A percentile compares a stretch with the other conserved stretches of the same genome.
These are phyloP conservation scores for Toxoplasma gondii DNA, from an alignment of 169 alveolate species.

Conservation along the genomic window DNA sequence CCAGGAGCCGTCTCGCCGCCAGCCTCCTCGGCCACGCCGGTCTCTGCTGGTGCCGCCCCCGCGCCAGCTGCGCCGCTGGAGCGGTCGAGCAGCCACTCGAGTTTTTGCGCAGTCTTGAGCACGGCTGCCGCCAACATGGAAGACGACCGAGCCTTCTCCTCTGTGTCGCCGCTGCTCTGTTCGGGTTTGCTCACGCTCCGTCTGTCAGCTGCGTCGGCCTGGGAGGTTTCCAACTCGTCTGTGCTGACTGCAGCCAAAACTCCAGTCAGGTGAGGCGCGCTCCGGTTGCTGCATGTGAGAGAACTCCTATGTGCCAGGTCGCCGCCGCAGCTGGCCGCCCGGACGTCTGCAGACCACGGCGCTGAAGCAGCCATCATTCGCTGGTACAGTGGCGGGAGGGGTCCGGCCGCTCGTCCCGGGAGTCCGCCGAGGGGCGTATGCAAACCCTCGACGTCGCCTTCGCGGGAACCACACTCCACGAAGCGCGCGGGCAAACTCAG, in stretches of 20 bases:
- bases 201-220: neutral
- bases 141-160: neutral
- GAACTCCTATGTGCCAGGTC: neutral
- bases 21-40: slow-evolving; percentile 2
- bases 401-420: neutral
- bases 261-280: neutral
- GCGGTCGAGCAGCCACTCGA: slow-evolving; percentile 38
- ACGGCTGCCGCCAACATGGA: slow-evolving; percentile 40
- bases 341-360: neutral
- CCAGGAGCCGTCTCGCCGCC: neutral
- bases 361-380: slow-evolving; percentile 13
- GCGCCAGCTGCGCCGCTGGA: slow-evolving; percentile 5
- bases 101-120: slow-evolving; percentile 13
- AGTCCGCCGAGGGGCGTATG: neutral
- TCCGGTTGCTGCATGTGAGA: neutral
- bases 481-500: neutral
- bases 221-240: neutral
- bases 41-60: neutral
- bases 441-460: neutral
- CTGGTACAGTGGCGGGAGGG: slow-evolving; percentile 8
- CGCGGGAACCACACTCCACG: neutral
- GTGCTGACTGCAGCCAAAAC: neutral
- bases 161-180: neutral
- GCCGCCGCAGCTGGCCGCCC: neutral
- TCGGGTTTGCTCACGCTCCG: neutral